A percentile compares a stretch with the other conserved stretches of the same genome.
phyloP scores from a whole-genome alignment of 495 filamentous ascomycete species.

The Penicilliopsis zonata region DNA sequence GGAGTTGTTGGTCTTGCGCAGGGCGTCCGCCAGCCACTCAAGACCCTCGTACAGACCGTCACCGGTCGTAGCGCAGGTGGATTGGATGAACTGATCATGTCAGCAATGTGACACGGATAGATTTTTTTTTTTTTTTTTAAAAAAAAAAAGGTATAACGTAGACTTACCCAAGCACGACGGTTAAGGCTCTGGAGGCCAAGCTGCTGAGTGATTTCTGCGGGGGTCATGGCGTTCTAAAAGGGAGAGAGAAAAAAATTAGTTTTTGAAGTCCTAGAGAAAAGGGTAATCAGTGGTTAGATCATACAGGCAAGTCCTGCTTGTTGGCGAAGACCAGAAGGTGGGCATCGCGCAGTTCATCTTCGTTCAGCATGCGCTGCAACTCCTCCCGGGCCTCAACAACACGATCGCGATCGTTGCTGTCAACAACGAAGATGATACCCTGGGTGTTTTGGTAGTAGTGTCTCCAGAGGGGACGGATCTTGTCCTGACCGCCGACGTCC shows the following conservation, averaged over 20 bases:
- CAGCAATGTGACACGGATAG: slow-evolving; percentile 5
- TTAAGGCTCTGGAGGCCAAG: slow-evolving; percentile 97
- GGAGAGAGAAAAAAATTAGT: slow-evolving; percentile 6
- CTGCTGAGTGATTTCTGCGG: slow-evolving; percentile 99
- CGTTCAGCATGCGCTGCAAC: slow-evolving; percentile 99
- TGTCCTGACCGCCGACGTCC: slow-evolving; percentile 99
- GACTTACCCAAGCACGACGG: slow-evolving; percentile 93
- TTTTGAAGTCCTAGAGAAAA: too few species aligned
- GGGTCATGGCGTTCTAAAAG: slow-evolving; percentile 93
- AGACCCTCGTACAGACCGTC: slow-evolving; percentile 99
- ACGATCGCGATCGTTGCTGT: slow-evolving; percentile 99
- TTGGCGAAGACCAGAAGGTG: slow-evolving; percentile 98
- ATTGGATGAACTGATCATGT: slow-evolving; percentile 84
- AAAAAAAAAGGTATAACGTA: neutral
- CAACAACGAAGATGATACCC: slow-evolving; percentile 99
- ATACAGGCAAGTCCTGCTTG: slow-evolving; percentile 99
- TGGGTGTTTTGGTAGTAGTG: slow-evolving; percentile 99
- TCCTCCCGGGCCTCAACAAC: slow-evolving; percentile 97
- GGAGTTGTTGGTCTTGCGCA: slow-evolving; percentile 81
- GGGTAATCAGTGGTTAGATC: too few species aligned
- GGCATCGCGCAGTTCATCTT: slow-evolving; percentile 97
- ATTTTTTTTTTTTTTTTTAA: too few species aligned
- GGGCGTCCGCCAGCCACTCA: slow-evolving; percentile 94
- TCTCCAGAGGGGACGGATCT: slow-evolving; percentile 98
- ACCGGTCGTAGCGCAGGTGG: slow-evolving; percentile 96